phyloP scores from a whole-genome alignment of 805 yeast species.

The Lipomyces japonicus region DNA sequence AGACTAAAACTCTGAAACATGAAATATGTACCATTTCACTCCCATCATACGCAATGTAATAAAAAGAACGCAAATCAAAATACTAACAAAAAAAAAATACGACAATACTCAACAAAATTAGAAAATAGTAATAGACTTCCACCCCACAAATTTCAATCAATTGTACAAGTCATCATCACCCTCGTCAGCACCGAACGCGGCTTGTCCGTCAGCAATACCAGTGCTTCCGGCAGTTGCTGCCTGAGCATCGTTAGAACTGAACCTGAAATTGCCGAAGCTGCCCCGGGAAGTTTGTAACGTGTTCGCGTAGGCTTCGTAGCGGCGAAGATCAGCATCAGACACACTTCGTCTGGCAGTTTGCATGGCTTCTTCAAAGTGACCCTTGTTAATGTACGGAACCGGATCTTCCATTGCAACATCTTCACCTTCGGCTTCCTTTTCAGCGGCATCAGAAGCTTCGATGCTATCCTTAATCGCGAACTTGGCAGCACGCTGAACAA shows the following conservation, averaged over 20 bases:
- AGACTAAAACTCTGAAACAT: too few relatives aligned
- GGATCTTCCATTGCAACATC: conserved; percentile 78
- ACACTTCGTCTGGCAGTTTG: conserved; percentile 98
- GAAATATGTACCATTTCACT: too few relatives aligned
- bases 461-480: conserved; percentile 97
- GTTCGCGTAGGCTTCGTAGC: conserved; percentile 92
- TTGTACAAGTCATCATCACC: conserved; percentile 65
- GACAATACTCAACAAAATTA: too few relatives aligned
- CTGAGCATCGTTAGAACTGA: conserved; percentile 48
- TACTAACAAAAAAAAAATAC: too few relatives aligned
- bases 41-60: too few relatives aligned
- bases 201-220: conserved; percentile 33
- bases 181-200: conserved; percentile 46
- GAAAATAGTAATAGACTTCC: too few relatives aligned
- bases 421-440: conserved; percentile 42
- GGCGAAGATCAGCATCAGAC: conserved; percentile 93
- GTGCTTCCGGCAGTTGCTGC: conserved; percentile 36
- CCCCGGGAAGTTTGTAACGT: conserved; percentile 96
- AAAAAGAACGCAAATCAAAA: too few relatives aligned
- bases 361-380: conserved; percentile 99
- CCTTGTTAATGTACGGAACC: conserved; percentile 90
- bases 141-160: too few relatives aligned
- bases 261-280: conserved; percentile 84
- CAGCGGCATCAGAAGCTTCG: conserved; percentile 59
- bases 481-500: conserved; percentile 98